These are phyloP conservation scores for Scleroderma bovista DNA, from an alignment of 768 basidiomycete species.

Conservation along the genomic window DNA sequence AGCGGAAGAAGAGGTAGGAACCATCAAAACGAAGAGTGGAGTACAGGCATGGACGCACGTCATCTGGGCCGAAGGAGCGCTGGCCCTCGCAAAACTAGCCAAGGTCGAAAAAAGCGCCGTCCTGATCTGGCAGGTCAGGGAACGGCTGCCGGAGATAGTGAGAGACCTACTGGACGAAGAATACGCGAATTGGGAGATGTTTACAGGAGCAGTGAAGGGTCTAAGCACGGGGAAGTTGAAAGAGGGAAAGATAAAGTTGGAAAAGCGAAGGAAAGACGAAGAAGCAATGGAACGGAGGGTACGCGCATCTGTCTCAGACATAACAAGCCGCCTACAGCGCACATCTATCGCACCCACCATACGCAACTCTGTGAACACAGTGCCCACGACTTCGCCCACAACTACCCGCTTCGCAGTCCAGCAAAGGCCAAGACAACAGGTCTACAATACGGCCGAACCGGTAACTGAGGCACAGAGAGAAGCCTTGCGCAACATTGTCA, in stretches of 20 bases:
- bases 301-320: background rate
- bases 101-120: background rate
- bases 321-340: background rate
- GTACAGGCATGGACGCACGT: no score
- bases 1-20: background rate
- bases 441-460: background rate
- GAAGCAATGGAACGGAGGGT: background rate
- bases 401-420: background rate
- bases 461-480: background rate
- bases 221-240: background rate
- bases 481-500: background rate
- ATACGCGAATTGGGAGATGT: background rate
- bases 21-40: no score
- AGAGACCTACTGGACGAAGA: background rate
- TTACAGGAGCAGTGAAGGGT: background rate
- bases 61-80: background rate
- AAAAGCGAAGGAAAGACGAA: background rate
- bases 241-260: background rate
- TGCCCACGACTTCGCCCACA: background rate
- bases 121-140: background rate
- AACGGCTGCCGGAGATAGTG: background rate
- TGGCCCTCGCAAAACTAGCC: background rate
- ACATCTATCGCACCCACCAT: background rate
- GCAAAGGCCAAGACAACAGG: background rate
- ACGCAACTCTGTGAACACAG: background rate